These are phyloP conservation scores for Cordyceps javanica DNA, from an alignment of 2,329 filamentous ascomycete species.

Conservation along the genomic window DNA sequence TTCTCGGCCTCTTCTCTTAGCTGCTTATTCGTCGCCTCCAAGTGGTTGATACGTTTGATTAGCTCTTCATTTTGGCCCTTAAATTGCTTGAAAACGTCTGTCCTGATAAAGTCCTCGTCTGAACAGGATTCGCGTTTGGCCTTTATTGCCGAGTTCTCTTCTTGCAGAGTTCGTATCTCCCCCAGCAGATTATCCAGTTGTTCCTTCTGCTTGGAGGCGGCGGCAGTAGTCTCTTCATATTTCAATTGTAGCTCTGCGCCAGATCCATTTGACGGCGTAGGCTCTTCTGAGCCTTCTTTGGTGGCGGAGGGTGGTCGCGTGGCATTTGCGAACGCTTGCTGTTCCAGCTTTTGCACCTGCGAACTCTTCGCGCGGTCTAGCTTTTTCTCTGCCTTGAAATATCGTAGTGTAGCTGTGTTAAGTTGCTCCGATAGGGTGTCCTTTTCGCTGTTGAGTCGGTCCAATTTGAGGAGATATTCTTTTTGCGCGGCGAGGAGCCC, in stretches of 20 bases:
- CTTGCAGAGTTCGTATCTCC: constrained; percentile 67
- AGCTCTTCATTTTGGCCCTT: constrained; percentile 88
- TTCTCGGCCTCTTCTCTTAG: constrained; percentile 80
- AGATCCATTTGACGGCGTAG: constrained; percentile 46
- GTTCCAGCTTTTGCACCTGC: constrained; percentile 87
- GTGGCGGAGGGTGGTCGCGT: constrained; percentile 38
- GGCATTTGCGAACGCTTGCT: constrained; percentile 72
- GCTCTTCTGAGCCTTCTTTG: constrained; percentile 39
- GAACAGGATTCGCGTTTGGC: constrained; percentile 63
- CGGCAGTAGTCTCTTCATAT: constrained; percentile 70
- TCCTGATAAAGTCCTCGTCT: constrained; percentile 90
- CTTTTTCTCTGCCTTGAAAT: constrained; percentile 93
- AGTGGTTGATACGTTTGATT: constrained; percentile 82
- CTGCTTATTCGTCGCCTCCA: constrained; percentile 83
- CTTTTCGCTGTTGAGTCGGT: constrained; percentile 70
- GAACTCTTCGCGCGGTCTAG: constrained; percentile 82
- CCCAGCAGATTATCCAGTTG: constrained; percentile 74
- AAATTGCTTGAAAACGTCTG: constrained; percentile 87
- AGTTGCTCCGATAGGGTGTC: constrained; percentile 80
- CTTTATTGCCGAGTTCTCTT: constrained; percentile 72
- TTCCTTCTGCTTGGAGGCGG: constrained; percentile 77
- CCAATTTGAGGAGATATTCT: constrained; percentile 67
- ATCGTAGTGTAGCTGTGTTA: constrained; percentile 81
- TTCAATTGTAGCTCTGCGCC: constrained; percentile 66
- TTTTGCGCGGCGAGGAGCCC: constrained; percentile 77